Evolutionary conservation across 805 yeast genomes (phyloP), one percentile per base, ranked within the genome.

Genomic region (Torulaspora indica): DNA sequence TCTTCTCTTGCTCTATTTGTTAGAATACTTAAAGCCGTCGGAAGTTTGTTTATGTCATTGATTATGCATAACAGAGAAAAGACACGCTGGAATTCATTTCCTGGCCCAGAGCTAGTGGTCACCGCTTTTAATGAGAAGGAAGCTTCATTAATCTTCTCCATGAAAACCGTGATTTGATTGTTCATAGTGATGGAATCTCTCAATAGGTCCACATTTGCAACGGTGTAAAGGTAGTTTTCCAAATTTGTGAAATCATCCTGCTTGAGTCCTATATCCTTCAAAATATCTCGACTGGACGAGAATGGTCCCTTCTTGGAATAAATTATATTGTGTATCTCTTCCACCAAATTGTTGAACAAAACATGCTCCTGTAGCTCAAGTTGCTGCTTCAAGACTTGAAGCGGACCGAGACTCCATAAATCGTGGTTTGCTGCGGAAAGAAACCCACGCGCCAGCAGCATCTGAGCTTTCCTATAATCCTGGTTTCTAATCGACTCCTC

Each of bases 401-500:
- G 67, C 0, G 82, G 78, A 1, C 78, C 71, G 15, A 85, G 61
- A 33, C 73, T 66, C 81, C 85, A 81, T 22, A 85, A 57, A 12
- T 73, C 71, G 55, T 75, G 75, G 32, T 69, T 64, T 12, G 74
- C 76, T 0, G 82, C 82, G 1, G 68, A 53, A 18, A 69, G 60
- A 31, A 72, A 61, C 0, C 76, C 78, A 2, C 60, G 53, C 28
- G 69, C 66, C 30, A 86, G 69, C 12, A 81, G 70, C 22, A 70
- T 71, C 56, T 81, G 82, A 1, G 86, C 89, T 29, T 76, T 75
- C 43, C 76, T 72, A 55, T 84, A 87, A 53, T 79, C 78, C 57
- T 82, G 85, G 35, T 79, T 82, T n/a, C 77, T 71, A n/a, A 87
- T 77, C 35, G 72, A 69, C 40, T 70, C 73, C 49, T 90, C 97